A percentile compares a stretch with the other conserved stretches of the same genome.
These are phyloP conservation scores for Bipolaris victoriae DNA, from an alignment of 2,329 filamentous ascomycete species.

Conservation along the genomic window DNA sequence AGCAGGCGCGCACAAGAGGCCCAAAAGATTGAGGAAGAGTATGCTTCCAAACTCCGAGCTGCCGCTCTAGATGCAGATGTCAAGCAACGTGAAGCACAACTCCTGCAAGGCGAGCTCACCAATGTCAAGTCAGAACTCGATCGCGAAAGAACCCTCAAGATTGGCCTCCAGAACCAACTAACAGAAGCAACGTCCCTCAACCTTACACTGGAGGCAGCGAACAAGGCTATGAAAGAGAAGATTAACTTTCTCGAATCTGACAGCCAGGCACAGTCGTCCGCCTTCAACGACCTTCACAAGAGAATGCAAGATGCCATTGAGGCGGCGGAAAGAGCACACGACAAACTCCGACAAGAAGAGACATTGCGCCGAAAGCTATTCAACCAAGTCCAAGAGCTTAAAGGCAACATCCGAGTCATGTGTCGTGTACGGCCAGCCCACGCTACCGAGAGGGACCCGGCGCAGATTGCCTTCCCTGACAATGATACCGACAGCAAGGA, in stretches of 20 bases:
- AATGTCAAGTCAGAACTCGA: conserved; percentile 52
- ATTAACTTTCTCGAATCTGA: conserved; percentile 90
- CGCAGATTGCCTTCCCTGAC: conserved; percentile 81
- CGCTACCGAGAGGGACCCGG: conserved; percentile 64
- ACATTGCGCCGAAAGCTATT: conserved; percentile 88
- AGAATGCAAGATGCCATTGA: conserved; percentile 78
- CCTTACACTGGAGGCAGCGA: conserved; percentile 71
- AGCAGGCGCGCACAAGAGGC: conserved; percentile 65
- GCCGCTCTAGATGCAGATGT: conserved; percentile 63
- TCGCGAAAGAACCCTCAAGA: conserved; percentile 67
- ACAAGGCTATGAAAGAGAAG: conserved; percentile 77
- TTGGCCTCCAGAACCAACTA: conserved; percentile 62
- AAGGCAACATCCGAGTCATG: conserved; percentile 98
- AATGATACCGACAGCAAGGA: conserved; percentile 81
- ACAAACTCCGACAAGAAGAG: conserved; percentile 90
- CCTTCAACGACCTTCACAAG: conserved; percentile 81
- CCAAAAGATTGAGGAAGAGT: conserved; percentile 65
- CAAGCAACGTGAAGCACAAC: conserved; percentile 61
- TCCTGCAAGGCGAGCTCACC: conserved; percentile 58
- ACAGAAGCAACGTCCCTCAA: conserved; percentile 50
- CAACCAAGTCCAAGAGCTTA: conserved; percentile 97
- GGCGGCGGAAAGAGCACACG: conserved; percentile 71
- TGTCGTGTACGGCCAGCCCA: conserved; percentile 85
- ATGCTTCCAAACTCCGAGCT: conserved; percentile 62
- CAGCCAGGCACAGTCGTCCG: conserved; percentile 84